Evolutionary conservation across 2,329 filamentous ascomycete species (phyloP).

Genomic region (Sodiomyces alkalinus): DNA sequence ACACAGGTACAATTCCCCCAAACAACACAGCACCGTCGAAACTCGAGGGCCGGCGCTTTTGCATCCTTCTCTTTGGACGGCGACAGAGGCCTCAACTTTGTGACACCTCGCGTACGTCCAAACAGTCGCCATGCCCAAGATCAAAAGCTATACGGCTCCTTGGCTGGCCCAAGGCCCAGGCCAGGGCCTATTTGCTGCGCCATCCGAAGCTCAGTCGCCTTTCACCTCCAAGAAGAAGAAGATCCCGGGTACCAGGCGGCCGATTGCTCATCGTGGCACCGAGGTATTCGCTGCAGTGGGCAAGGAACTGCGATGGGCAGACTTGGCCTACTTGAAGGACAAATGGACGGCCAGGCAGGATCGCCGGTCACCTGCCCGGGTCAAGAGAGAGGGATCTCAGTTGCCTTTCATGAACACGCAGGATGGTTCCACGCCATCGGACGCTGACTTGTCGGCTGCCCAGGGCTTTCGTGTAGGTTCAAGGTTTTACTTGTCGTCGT

Average conservation of each 20-base stretch:
- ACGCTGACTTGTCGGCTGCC: constrained; percentile 12
- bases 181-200: constrained; percentile 56
- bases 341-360: constrained; percentile 18
- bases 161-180: constrained; percentile 76
- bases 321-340: constrained; percentile 67
- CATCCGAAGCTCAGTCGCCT: constrained; percentile 21
- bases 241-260: constrained; percentile 38
- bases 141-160: constrained; percentile 69
- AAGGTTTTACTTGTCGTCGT: no score
- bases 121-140: constrained; percentile 55
- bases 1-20: no score
- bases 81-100: no score
- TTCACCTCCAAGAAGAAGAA: constrained; percentile 27
- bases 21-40: no score
- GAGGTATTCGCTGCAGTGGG: constrained; percentile 83
- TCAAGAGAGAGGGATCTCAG: constrained; percentile 33
- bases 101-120: not conserved
- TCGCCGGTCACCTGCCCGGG: constrained; percentile 17
- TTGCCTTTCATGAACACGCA: constrained; percentile 23
- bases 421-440: constrained; percentile 14
- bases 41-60: no score
- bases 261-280: constrained; percentile 66
- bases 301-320: constrained; percentile 83
- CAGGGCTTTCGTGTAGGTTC: constrained; percentile 35
- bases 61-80: no score